Percentiles rank a stretch among this genome's conserved stretches.
phyloP scores from a whole-genome alignment of 768 basidiomycete genomes.

The Mycena amicta region DNA sequence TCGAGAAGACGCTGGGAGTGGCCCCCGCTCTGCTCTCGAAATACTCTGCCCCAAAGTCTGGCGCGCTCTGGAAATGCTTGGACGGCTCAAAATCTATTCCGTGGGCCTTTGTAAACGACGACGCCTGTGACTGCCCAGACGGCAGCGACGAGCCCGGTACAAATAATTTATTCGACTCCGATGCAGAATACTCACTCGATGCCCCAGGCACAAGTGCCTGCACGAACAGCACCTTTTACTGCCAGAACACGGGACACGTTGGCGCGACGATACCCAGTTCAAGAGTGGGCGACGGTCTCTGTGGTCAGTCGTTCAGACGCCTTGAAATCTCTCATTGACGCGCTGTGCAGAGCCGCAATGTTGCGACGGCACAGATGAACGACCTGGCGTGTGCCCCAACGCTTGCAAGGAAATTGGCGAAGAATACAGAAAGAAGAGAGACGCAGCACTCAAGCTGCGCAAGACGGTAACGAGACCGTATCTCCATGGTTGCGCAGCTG shows the following conservation, averaged over 20 bases:
- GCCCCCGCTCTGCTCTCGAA: constrained; percentile 53
- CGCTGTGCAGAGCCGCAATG: constrained; percentile 89
- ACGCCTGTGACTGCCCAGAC: constrained; percentile 92
- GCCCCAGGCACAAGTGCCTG: constrained; percentile 82
- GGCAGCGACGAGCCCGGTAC: constrained; percentile 95
- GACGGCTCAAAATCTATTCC: constrained; percentile 79
- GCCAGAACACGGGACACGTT: constrained; percentile 85
- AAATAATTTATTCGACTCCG: constrained; percentile 5
- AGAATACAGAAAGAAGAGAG: constrained; percentile 63
- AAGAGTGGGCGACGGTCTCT: constrained; percentile 89
- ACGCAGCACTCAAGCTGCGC: constrained; percentile 75
- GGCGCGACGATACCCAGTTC: constrained; percentile 78
- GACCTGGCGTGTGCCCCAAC: constrained; percentile 75
- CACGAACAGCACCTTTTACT: constrained; percentile 75
- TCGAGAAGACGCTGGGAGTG: constrained; percentile 61
- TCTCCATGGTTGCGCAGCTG: neutral
- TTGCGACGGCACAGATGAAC: constrained; percentile 96
- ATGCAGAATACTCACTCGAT: neutral
- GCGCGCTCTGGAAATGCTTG: constrained; percentile 71
- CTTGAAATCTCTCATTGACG: too few species aligned
- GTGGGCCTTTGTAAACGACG: constrained; percentile 86
- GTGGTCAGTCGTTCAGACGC: constrained; percentile 59
- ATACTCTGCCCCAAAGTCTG: constrained; percentile 56
- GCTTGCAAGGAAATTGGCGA: constrained; percentile 77
- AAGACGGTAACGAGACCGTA: constrained; percentile 64